Percentiles rank a stretch among this genome's conserved stretches.
Evolutionary conservation across 2,329 filamentous ascomycete genomes (phyloP).

Genomic region (Aspergillus melleus): DNA sequence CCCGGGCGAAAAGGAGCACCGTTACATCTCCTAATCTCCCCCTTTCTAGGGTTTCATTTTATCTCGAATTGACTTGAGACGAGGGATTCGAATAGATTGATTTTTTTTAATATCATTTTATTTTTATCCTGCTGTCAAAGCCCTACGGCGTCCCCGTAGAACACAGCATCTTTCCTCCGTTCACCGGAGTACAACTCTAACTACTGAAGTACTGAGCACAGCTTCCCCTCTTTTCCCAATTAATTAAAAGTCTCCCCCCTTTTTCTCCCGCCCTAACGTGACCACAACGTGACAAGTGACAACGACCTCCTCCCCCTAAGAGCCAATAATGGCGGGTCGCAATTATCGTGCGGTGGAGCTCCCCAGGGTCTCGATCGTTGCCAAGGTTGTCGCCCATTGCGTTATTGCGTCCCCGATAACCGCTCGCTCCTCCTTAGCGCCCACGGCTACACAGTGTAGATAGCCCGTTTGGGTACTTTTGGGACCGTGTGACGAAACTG

Average conservation of each 20-base stretch:
- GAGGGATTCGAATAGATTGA: no score
- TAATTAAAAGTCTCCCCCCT: background rate
- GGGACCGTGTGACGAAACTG: background rate
- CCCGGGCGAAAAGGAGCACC: background rate
- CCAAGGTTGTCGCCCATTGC: slow-evolving; percentile 7
- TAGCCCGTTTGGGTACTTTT: no score
- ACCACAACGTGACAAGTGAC: no score
- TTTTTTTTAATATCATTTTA: no score
- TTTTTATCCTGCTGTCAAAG: no score
- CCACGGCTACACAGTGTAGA: no score
- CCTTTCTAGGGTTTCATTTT: no score
- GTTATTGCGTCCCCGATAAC: background rate
- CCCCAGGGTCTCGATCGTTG: slow-evolving; percentile 22
- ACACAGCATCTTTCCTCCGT: no score
- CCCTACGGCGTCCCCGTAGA: no score
- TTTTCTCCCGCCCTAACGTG: background rate
- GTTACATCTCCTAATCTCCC: background rate
- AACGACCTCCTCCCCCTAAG: background rate
- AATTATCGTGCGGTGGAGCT: slow-evolving; percentile 12
- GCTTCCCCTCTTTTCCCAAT: background rate
- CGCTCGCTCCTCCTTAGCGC: background rate
- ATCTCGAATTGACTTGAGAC: no score
- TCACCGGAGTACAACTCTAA: no score
- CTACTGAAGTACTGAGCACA: no score
- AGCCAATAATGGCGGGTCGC: slow-evolving; percentile 5